Evolutionary conservation across 352 stramenopile species (phyloP).

Genomic region (Globisporangium heterothallicum): DNA sequence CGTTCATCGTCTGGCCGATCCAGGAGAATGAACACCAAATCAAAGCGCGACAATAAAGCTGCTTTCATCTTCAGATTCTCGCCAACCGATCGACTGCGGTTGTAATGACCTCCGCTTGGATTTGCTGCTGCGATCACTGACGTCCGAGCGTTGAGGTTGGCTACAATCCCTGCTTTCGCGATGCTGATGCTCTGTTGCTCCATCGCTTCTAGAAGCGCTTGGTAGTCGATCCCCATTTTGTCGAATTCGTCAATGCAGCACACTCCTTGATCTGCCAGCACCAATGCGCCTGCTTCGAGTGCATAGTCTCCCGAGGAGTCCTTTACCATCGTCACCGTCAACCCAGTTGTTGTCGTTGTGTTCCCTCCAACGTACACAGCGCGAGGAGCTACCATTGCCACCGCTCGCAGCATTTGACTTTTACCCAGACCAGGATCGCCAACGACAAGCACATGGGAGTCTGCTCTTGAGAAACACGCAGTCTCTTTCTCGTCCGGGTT

Average conservation of each 20-base stretch:
- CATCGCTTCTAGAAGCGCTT: conserved; percentile 96
- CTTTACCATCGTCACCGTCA: conserved; percentile 96
- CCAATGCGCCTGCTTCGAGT: conserved; percentile 90
- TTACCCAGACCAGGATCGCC: conserved; percentile 96
- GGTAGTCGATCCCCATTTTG: conserved; percentile 93
- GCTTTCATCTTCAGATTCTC: conserved; percentile 97
- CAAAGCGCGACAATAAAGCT: conserved; percentile 95
- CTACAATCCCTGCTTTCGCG: conserved; percentile 89
- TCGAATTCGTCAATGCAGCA: conserved; percentile 99
- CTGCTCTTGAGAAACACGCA: conserved; percentile 76
- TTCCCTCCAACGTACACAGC: conserved; percentile 97
- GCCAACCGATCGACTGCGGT: conserved; percentile 90
- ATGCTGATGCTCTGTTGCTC: conserved; percentile 98
- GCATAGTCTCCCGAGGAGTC: conserved; percentile 90
- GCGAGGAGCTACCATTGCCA: conserved; percentile 87
- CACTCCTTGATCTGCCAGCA: conserved; percentile 93
- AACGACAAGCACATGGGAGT: conserved; percentile 96
- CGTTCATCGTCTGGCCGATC: conserved; percentile 91
- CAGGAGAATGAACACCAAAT: conserved; percentile 96
- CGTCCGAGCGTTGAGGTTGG: conserved; percentile 91
- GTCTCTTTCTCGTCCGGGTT: conserved; percentile 52
- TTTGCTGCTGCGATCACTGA: conserved; percentile 97
- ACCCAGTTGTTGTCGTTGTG: conserved; percentile 92
- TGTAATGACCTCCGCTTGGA: conserved; percentile 95
- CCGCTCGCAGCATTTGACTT: conserved; percentile 92